Conservation (phyloP, 768 basidiomycete genomes). For the Plicaturopsis crispa region DNA sequence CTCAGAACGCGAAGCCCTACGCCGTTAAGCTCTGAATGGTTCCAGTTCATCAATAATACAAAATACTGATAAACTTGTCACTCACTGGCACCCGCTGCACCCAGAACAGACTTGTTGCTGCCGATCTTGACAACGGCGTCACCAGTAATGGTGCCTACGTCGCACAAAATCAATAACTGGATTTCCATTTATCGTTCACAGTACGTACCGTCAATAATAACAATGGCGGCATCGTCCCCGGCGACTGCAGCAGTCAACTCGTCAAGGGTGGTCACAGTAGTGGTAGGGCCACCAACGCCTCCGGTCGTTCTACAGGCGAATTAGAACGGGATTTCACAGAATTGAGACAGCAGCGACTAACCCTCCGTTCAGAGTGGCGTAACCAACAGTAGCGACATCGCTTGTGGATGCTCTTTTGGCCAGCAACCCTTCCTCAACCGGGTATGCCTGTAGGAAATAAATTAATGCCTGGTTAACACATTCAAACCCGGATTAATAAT, state of each 20-base stretch:
- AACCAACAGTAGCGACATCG: constrained; percentile 32
- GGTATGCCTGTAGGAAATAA: no score
- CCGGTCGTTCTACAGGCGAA: constrained; percentile 29
- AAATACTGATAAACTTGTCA: no score
- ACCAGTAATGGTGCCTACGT: constrained; percentile 35
- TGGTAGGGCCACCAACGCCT: constrained; percentile 33
- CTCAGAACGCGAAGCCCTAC: constrained; percentile 37
- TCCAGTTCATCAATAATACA: no score
- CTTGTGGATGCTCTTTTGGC: constrained; percentile 28
- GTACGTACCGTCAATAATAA: constrained; percentile 32
- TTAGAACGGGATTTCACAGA: neutral
- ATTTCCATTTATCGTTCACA: no score
- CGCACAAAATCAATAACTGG: neutral
- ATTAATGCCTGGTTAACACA: constrained; percentile 5
- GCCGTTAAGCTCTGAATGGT: constrained; percentile 29
- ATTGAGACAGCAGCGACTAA: constrained; percentile 8
- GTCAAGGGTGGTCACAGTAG: constrained; percentile 34
- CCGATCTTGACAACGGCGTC: constrained; percentile 33
- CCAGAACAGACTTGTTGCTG: constrained; percentile 35
- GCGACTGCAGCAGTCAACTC: constrained; percentile 33
- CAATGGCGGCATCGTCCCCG: constrained; percentile 33
- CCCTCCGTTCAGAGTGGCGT: constrained; percentile 26
- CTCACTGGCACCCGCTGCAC: constrained; percentile 30
- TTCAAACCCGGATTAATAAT: neutral
- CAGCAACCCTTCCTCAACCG: no score